Percentiles rank a stretch among this genome's conserved stretches.
These are phyloP conservation scores for Tuber calosporum DNA, from an alignment of 495 filamentous ascomycete species.

Conservation along the genomic window DNA sequence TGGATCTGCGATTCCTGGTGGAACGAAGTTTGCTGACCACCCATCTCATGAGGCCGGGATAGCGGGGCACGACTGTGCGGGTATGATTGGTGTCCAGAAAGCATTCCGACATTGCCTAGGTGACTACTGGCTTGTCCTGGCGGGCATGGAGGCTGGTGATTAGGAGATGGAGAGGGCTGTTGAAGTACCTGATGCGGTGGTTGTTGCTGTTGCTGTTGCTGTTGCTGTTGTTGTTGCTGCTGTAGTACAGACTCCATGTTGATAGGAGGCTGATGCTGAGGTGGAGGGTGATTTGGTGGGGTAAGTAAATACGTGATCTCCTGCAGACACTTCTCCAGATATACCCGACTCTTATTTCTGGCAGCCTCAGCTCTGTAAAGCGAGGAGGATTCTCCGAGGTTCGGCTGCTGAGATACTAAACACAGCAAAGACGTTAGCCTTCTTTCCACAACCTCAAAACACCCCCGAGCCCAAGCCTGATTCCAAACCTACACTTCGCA, in stretches of 20 bases:
- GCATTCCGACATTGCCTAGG: not conserved
- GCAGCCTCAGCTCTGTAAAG: conserved; percentile 41
- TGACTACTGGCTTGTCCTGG: conserved; percentile 32
- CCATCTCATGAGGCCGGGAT: conserved; percentile 23
- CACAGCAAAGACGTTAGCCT: conserved; percentile 19
- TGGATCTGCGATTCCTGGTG: conserved; percentile 15
- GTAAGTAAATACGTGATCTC: conserved; percentile 62
- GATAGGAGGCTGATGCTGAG: conserved; percentile 43
- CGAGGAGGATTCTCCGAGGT: conserved; percentile 25
- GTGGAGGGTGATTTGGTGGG: conserved; percentile 56
- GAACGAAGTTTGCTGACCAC: conserved; percentile 16
- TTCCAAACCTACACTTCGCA: conserved; percentile 31
- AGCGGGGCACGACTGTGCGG: conserved; percentile 28
- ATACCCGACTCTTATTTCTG: conserved; percentile 41
- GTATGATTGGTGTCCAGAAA: conserved; percentile 24
- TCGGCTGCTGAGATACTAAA: conserved; percentile 19
- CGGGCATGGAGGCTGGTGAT: conserved; percentile 52
- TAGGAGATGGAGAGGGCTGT: conserved; percentile 48
- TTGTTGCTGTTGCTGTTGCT: conserved; percentile 29
- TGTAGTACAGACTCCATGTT: conserved; percentile 26
- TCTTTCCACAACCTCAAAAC: conserved; percentile 7
- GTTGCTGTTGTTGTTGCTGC: conserved; percentile 28
- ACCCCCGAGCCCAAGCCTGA: not conserved
- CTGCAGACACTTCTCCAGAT: conserved; percentile 56
- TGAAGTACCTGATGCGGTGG: conserved; percentile 33